A percentile compares a stretch with the other conserved stretches of the same genome.
These are phyloP conservation scores for Cryphonectria radicalis DNA, from an alignment of 2,329 filamentous ascomycete genomes.

Conservation along the genomic window DNA sequence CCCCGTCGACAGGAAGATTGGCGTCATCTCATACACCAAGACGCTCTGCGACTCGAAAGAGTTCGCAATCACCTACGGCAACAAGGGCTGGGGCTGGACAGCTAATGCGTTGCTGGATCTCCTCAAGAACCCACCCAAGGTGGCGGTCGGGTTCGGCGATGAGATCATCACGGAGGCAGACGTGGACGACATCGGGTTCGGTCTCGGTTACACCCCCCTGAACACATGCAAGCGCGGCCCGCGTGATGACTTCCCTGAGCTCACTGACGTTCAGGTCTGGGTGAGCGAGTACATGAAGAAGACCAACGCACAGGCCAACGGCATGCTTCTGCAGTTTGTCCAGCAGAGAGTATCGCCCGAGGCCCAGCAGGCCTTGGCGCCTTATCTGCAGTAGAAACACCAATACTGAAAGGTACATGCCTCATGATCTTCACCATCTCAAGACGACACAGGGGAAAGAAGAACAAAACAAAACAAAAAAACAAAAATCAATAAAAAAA, in stretches of 20 bases:
- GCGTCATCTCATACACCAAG: constrained; percentile 91
- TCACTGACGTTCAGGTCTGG: constrained; percentile 83
- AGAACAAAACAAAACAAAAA: too few species aligned
- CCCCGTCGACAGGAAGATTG: constrained; percentile 89
- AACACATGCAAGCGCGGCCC: constrained; percentile 82
- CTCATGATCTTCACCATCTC: neutral
- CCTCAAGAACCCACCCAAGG: constrained; percentile 80
- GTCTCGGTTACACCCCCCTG: constrained; percentile 89
- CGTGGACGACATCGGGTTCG: constrained; percentile 93
- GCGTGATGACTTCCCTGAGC: constrained; percentile 83
- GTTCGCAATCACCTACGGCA: constrained; percentile 75
- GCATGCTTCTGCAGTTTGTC: constrained; percentile 73
- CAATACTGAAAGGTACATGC: neutral
- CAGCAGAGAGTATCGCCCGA: constrained; percentile 70
- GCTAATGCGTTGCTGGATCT: constrained; percentile 88
- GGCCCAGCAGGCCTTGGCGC: constrained; percentile 56
- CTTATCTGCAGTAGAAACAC: constrained; percentile 51
- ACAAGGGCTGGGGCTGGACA: constrained; percentile 89
- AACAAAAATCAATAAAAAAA: neutral
- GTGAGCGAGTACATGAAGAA: constrained; percentile 77
- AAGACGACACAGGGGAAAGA: neutral
- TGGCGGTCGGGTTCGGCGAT: constrained; percentile 67
- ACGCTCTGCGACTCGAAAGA: constrained; percentile 84
- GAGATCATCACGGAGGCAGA: constrained; percentile 86
- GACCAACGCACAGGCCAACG: constrained; percentile 74